Base-by-base conservation (phyloP, 441 rosid species). In the Iberis amara region DNA sequence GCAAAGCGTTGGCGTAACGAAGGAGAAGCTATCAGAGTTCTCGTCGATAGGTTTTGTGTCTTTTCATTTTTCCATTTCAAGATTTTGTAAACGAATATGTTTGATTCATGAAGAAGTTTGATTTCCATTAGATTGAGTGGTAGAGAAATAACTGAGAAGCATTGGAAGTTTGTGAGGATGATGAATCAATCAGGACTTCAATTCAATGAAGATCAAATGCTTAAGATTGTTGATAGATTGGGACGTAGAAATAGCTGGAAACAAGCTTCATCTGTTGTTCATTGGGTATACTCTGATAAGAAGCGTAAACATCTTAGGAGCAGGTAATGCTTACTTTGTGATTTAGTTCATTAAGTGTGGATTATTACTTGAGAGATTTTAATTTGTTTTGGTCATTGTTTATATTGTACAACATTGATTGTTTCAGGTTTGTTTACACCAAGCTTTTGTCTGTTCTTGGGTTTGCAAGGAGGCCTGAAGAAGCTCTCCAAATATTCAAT, bases 161-260 rank as follows among this genome's bases (percentile, higher is more conserved):
- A 85, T 52, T 90, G 96, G 96, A 90, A 90, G 68, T 77, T 90
- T 68, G 83, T 83, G 46, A 81, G 79, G 74, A 81, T 85, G 66
- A 87, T 90, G 95, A 90, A 85, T 73, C 88, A 76, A 41, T 86
- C 92, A 6, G 90, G 85, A 7, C 70, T 90, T 75, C 71, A 66
- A 63, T 90, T 86, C 61, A 75, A 61, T 39, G 96, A 90, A 76
- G 73, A 78, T 51, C 98, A 87, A 66, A 49, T 90, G 83, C 85
- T 90, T 64, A 85, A 71, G 77, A 75, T 85, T 73, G 72, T 90
- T 60, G 76, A 74, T 50, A 71, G 76, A 37, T 83, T 90, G 14
- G 85, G 96, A 13, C 52, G 69, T 8, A 76, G 59, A 6, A 69
- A 72, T 23, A 70, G 77, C 64, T 85, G 95, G 92, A 81, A 76